phyloP scores from a whole-genome alignment of 1,139 yeast genomes.

The Trichomonascaceae sp. region DNA sequence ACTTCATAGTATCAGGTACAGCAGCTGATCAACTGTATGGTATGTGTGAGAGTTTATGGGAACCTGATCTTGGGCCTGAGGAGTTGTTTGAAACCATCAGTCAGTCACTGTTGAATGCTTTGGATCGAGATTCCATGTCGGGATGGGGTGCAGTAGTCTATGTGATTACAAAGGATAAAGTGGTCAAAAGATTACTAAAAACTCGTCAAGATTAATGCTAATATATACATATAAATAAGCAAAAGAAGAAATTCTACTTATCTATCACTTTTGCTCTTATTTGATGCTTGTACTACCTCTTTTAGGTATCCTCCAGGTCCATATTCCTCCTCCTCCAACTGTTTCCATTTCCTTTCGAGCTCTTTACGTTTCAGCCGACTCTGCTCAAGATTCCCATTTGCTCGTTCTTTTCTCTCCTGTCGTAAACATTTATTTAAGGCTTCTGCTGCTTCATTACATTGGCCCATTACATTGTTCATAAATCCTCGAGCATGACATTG shows the following conservation, averaged over 20 bases:
- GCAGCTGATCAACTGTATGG: slow-evolving; percentile 95
- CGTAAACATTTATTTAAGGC: slow-evolving; percentile 75
- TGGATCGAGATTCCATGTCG: slow-evolving; percentile 93
- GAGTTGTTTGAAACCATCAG: slow-evolving; percentile 94
- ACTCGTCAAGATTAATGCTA: slow-evolving; percentile 76
- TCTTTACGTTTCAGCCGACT: slow-evolving; percentile 53
- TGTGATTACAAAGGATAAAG: slow-evolving; percentile 86
- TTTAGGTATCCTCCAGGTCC: slow-evolving; percentile 72
- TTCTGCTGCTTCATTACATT: slow-evolving; percentile 79
- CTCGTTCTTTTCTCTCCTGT: slow-evolving; percentile 63
- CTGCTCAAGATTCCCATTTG: slow-evolving; percentile 54
- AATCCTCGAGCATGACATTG: slow-evolving; percentile 78
- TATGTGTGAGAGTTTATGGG: slow-evolving; percentile 97
- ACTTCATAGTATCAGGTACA: slow-evolving; percentile 95
- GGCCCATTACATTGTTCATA: slow-evolving; percentile 69
- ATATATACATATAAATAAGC: slow-evolving; percentile 5
- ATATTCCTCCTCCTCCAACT: slow-evolving; percentile 67
- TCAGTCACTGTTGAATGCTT: slow-evolving; percentile 90
- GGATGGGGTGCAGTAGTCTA: slow-evolving; percentile 99
- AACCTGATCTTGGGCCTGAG: slow-evolving; percentile 89
- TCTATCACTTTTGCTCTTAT: not conserved
- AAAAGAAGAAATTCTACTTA: not conserved
- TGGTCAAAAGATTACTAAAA: slow-evolving; percentile 76
- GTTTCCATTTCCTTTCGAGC: slow-evolving; percentile 51
- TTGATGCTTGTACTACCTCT: slow-evolving; percentile 44